phyloP scores from a whole-genome alignment of 768 basidiomycete genomes.

The Pleurotus tuoliensis region DNA sequence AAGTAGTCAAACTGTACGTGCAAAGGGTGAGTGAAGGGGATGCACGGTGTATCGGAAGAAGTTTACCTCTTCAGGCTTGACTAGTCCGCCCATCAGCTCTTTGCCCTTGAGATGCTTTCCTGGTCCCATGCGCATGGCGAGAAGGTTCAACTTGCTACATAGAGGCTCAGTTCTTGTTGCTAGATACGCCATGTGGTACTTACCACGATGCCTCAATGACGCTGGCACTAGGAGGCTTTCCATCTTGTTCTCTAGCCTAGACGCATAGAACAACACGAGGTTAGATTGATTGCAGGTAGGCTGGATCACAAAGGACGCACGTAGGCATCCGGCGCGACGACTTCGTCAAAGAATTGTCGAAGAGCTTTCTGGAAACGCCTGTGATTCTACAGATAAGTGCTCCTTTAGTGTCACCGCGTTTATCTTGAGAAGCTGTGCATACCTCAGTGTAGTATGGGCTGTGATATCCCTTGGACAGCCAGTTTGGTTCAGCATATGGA shows the following conservation, averaged over 20 bases:
- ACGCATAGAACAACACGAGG: slow-evolving; percentile 25
- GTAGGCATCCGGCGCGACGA: slow-evolving; percentile 47
- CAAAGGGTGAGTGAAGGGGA: not conserved
- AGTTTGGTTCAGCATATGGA: slow-evolving; percentile 79
- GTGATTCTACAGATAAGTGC: slow-evolving; percentile 39
- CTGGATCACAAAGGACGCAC: slow-evolving; percentile 12
- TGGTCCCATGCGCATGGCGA: slow-evolving; percentile 93
- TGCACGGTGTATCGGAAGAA: not conserved
- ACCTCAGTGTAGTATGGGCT: slow-evolving; percentile 77
- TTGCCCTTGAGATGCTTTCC: slow-evolving; percentile 88
- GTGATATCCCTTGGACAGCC: slow-evolving; percentile 62
- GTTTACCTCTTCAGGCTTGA: slow-evolving; percentile 70
- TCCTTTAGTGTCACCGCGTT: too few relatives aligned
- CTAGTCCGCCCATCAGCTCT: slow-evolving; percentile 74
- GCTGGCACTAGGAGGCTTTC: slow-evolving; percentile 58
- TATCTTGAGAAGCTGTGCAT: too few relatives aligned
- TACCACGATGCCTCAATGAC: slow-evolving; percentile 66
- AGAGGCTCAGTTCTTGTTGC: not conserved
- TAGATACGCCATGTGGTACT: slow-evolving; percentile 12
- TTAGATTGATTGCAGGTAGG: slow-evolving; percentile 14
- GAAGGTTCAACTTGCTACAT: slow-evolving; percentile 52
- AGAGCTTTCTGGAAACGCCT: slow-evolving; percentile 50
- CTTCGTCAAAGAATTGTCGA: slow-evolving; percentile 64
- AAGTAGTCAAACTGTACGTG: slow-evolving; percentile 75
- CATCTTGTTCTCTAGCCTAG: slow-evolving; percentile 49